phyloP scores from a whole-genome alignment of 495 filamentous ascomycete species.

The Trichoderma parareesei region DNA sequence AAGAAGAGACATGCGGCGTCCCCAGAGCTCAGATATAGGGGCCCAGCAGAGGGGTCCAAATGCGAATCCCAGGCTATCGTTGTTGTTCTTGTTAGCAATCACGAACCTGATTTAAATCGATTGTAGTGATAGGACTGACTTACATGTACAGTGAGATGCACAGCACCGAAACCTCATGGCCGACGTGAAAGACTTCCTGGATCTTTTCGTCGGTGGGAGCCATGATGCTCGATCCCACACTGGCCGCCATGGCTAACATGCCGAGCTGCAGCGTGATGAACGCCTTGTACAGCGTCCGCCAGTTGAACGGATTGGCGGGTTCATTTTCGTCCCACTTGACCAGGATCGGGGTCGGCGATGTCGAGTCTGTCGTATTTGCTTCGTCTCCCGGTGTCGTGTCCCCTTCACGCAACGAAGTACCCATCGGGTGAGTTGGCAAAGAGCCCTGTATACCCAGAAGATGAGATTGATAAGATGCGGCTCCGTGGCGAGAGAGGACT shows the following conservation, averaged over 20 bases:
- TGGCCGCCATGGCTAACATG: slow-evolving; percentile 42
- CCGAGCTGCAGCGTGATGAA: slow-evolving; percentile 43
- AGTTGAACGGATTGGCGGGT: slow-evolving; percentile 41
- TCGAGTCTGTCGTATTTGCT: too few relatives aligned
- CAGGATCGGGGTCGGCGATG: neutral
- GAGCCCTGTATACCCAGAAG: too few relatives aligned
- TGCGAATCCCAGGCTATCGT: slow-evolving; percentile 20
- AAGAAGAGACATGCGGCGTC: neutral
- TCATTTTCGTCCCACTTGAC: slow-evolving; percentile 18
- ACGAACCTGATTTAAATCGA: too few relatives aligned
- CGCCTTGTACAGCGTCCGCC: slow-evolving; percentile 33
- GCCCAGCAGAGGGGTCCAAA: neutral
- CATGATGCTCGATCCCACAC: slow-evolving; percentile 42
- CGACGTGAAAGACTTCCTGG: slow-evolving; percentile 12
- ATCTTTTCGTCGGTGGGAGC: slow-evolving; percentile 32
- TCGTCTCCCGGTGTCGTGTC: too few relatives aligned
- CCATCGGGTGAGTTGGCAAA: too few relatives aligned
- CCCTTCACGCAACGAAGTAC: too few relatives aligned
- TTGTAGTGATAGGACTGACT: too few relatives aligned
- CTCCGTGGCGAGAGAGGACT: too few relatives aligned
- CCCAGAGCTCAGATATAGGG: neutral
- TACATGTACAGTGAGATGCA: slow-evolving; percentile 22
- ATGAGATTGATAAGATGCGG: too few relatives aligned
- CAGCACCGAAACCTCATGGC: slow-evolving; percentile 23
- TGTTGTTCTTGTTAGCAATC: too few relatives aligned